Percentiles rank a stretch among this genome's conserved stretches.
These are phyloP conservation scores for Oligophagozyma castellii DNA, from an alignment of 1,139 yeast species.

Conservation along the genomic window DNA sequence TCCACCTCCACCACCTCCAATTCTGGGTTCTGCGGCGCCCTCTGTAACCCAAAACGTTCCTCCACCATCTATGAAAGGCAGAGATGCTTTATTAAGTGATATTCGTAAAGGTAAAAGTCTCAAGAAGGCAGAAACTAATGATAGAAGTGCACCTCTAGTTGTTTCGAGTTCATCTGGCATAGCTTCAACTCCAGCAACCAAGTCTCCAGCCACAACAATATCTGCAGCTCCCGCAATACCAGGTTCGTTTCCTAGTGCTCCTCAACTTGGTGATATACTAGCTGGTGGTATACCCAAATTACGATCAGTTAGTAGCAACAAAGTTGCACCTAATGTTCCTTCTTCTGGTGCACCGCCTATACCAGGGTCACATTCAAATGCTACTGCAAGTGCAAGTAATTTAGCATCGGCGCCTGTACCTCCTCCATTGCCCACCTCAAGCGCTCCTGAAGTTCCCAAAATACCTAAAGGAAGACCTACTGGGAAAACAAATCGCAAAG, in stretches of 20 bases:
- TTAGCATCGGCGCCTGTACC: conserved; percentile 10
- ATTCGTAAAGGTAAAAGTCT: conserved; percentile 66
- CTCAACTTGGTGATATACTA: conserved; percentile 57
- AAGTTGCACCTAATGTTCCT: conserved; percentile 2
- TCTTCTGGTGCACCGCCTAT: conserved; percentile 7
- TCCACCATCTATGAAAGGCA: conserved; percentile 27
- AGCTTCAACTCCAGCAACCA: conserved; percentile 7
- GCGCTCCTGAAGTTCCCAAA: conserved; percentile 14
- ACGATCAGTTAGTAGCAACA: conserved; percentile 29
- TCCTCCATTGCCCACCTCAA: conserved; percentile 12
- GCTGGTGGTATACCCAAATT: conserved; percentile 83
- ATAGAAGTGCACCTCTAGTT: conserved; percentile 44
- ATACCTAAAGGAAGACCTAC: background rate
- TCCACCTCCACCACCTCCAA: conserved; percentile 21
- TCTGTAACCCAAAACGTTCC: conserved; percentile 13
- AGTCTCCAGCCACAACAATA: conserved; percentile 6
- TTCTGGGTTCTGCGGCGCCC: conserved; percentile 13
- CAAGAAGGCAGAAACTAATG: conserved; percentile 67
- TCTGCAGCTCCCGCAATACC: conserved; percentile 20
- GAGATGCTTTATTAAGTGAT: conserved; percentile 78
- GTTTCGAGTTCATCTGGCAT: conserved; percentile 16
- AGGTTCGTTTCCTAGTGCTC: conserved; percentile 28
- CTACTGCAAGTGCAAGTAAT: conserved; percentile 11
- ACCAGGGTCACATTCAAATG: conserved; percentile 8
- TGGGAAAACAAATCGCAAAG: background rate